Percentiles rank a stretch among this genome's conserved stretches.
Evolutionary conservation across 192 early-diverging fungal genomes (phyloP).

Genomic region (Gamsiella multidivaricata): DNA sequence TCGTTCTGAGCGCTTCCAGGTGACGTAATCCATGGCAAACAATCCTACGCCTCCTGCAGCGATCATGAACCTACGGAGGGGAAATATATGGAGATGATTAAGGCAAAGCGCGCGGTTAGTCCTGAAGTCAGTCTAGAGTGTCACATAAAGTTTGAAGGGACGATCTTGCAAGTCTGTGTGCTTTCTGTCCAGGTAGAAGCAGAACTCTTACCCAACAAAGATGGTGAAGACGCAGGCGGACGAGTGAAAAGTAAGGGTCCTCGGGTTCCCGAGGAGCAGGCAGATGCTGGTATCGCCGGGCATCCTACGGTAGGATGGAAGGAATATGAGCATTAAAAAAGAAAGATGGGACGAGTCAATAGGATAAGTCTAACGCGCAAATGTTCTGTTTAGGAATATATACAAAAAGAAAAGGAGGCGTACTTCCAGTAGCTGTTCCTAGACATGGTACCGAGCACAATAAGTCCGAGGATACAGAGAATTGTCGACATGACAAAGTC

Average conservation of each 20-base stretch:
- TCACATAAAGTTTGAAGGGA: not conserved
- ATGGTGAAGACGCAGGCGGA: slow-evolving; percentile 25
- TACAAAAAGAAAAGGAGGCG: slow-evolving; percentile 1
- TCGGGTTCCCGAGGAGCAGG: slow-evolving; percentile 11
- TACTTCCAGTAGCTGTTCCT: slow-evolving; percentile 28
- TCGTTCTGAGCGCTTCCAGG: slow-evolving; percentile 45
- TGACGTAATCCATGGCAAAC: slow-evolving; percentile 37
- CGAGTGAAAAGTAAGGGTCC: not conserved
- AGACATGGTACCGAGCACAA: slow-evolving; percentile 30
- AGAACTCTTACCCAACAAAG: slow-evolving; percentile 28
- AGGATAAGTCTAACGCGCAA: too few relatives aligned
- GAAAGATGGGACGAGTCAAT: too few relatives aligned
- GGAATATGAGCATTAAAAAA: too few relatives aligned
- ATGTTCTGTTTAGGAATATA: not conserved
- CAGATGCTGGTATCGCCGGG: not conserved
- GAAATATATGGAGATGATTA: not conserved
- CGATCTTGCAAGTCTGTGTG: too few relatives aligned
- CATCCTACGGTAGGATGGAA: too few relatives aligned
- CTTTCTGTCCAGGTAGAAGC: too few relatives aligned
- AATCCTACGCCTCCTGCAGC: slow-evolving; percentile 25
- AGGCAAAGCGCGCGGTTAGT: too few relatives aligned
- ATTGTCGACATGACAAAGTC: slow-evolving; percentile 39
- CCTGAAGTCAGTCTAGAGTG: too few relatives aligned
- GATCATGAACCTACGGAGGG: slow-evolving; percentile 5
- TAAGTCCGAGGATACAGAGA: slow-evolving; percentile 21